phyloP scores from a whole-genome alignment of 768 basidiomycete species.

The Kwoniella sp. region DNA sequence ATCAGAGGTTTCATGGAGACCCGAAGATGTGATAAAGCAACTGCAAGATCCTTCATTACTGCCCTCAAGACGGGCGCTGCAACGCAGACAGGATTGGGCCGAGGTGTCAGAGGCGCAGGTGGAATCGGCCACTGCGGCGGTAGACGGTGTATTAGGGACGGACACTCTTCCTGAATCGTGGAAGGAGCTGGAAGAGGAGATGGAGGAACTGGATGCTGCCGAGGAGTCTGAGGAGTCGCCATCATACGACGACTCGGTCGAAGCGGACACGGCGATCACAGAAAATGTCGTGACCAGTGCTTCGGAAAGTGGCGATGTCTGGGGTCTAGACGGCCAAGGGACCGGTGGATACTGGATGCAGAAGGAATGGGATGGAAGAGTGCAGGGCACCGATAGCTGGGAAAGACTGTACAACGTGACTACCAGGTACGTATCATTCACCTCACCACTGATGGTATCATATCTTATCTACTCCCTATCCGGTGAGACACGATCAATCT shows the following conservation, averaged over 20 bases:
- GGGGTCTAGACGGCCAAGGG: slow-evolving; percentile 48
- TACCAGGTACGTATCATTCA: slow-evolving; percentile 41
- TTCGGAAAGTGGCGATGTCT: slow-evolving; percentile 12
- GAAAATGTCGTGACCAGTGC: neutral
- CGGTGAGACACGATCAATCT: neutral
- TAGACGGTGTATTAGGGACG: slow-evolving; percentile 12
- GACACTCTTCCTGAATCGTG: slow-evolving; percentile 25
- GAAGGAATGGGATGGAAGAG: slow-evolving; percentile 50
- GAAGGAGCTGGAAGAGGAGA: slow-evolving; percentile 31
- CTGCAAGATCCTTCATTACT: slow-evolving; percentile 22
- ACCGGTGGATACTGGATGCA: slow-evolving; percentile 52
- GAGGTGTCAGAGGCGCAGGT: slow-evolving; percentile 10
- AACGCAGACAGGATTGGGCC: slow-evolving; percentile 10
- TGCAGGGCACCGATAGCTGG: slow-evolving; percentile 49
- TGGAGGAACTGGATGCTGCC: slow-evolving; percentile 26
- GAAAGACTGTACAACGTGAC: slow-evolving; percentile 46
- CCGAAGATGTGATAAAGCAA: slow-evolving; percentile 64
- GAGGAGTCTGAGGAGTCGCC: slow-evolving; percentile 21
- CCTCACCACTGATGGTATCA: neutral
- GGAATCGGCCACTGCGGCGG: slow-evolving; percentile 5
- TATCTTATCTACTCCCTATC: slow-evolving; percentile 11
- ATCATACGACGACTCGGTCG: slow-evolving; percentile 17
- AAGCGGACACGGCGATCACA: neutral
- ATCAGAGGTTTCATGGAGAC: slow-evolving; percentile 64
- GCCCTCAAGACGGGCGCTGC: neutral